A percentile compares a stretch with the other conserved stretches of the same genome.
Conservation (phyloP, 2,329 filamentous ascomycete genomes). For the Zymoseptoria passerinii region DNA sequence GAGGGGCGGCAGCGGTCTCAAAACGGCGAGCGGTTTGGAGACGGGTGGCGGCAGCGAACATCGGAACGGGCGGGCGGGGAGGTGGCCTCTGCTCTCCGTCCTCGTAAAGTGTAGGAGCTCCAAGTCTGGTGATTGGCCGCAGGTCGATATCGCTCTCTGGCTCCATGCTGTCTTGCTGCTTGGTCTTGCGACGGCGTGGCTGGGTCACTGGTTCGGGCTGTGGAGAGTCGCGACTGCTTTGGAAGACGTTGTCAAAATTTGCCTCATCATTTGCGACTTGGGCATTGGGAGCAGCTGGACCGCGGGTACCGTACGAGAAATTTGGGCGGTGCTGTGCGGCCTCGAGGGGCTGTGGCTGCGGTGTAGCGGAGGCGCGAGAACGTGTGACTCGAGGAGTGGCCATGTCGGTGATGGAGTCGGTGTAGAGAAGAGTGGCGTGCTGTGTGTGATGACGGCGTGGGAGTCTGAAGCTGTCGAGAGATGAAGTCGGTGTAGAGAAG, state of each 20-base stretch:
- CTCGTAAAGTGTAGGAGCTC: constrained; percentile 4
- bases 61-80: neutral
- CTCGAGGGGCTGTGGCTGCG: neutral
- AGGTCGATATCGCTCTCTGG: neutral
- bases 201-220: neutral
- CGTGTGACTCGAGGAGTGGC: neutral
- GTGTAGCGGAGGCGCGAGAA: neutral
- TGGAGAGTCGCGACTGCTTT: constrained; percentile 4
- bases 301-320: constrained; percentile 10
- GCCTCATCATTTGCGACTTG: constrained; percentile 9
- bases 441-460: neutral
- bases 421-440: neutral
- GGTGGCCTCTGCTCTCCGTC: neutral
- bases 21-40: neutral
- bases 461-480: neutral
- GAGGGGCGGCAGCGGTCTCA: neutral
- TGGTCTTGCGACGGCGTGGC: neutral
- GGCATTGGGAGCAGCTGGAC: constrained; percentile 10
- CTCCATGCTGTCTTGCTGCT: neutral
- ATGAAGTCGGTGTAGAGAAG: neutral
- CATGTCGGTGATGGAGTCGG: neutral
- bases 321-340: neutral
- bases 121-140: constrained; percentile 6
- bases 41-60: neutral
- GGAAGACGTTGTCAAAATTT: constrained; percentile 11